Base-by-base conservation (phyloP, 148 eudicot genomes). In the Silene conica region DNA sequence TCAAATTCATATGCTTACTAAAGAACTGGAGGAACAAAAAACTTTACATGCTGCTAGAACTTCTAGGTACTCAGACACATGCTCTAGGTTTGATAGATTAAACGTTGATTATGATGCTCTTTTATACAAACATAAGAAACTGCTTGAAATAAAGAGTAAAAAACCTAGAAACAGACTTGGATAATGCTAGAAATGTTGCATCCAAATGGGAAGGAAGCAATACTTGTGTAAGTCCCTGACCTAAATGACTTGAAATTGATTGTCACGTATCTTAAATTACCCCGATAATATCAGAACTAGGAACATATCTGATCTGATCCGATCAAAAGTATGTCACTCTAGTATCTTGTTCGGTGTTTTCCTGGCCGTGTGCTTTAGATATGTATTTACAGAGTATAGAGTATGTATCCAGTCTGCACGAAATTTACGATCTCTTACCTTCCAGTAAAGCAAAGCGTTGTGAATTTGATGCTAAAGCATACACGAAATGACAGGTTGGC, bases 401-500 rank as follows among this genome's bases (percentile, higher is more conserved):
- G 28, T 26, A 26, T 26, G 14, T 61, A 61, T 22, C 34, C 16
- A 59, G 25, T 50, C 55, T 50, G 55, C 55, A 31, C n/a, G 31
- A 19, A 31, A 38, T 38, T 48, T 65, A n/a, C 0, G 69, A 5
- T 31, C 48, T 20, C 16, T 31, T 34, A 5, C 50, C 41, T 18
- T n/a, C 20, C 20, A 66, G 41, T 5, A 66, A 66, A 66, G 25
- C 23, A 41, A 25, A 38, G 8, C 5, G 11, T 41, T 26, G 23
- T 78, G 73, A 16, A 50, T 21, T 63, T 78, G 81, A 38, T 64
- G 65, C 65, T 79, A 20, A 74, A 43, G 31, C 12, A 60, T 64
- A 21, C 54, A 43, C 18, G 22, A 69, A 63, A 63, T 75, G 79
- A 70, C 28, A 92, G 95, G 25, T 88, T 69, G 96, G 93, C 71